Evolutionary conservation across 1,284 basidiomycete species (phyloP).

Genomic region (Athelia psychrophila): DNA sequence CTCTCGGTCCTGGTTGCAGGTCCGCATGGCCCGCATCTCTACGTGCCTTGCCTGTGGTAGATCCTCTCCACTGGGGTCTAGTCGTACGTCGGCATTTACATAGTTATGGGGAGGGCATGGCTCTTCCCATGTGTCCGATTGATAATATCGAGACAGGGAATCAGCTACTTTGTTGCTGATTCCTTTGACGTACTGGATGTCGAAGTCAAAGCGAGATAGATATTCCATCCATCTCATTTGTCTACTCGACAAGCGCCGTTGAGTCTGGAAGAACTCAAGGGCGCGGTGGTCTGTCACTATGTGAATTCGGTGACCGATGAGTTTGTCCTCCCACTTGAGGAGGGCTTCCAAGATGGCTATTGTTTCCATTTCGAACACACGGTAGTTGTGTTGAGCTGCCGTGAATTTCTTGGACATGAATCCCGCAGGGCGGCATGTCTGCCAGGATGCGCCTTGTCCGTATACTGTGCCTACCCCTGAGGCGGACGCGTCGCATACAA

Average conservation of each 20-base stretch:
- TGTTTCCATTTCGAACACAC: constrained; percentile 32
- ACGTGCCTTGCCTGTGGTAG: constrained; percentile 15
- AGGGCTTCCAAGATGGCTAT: constrained; percentile 35
- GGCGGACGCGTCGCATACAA: constrained; percentile 38
- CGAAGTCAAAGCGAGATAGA: constrained; percentile 27
- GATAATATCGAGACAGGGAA: constrained; percentile 28
- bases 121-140: constrained; percentile 19
- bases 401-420: constrained; percentile 41
- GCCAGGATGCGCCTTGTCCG: constrained; percentile 34
- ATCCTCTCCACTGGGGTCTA: constrained; percentile 25
- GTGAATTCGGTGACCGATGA: constrained; percentile 26
- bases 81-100: constrained; percentile 20
- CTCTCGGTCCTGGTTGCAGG: no score
- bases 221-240: constrained; percentile 33
- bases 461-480: constrained; percentile 35
- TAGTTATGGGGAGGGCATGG: constrained; percentile 18
- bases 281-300: constrained; percentile 37
- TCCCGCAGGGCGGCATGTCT: constrained; percentile 30
- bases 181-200: constrained; percentile 30
- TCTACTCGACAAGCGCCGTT: constrained; percentile 14
- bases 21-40: no score
- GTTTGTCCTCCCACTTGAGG: constrained; percentile 34
- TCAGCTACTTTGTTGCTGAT: constrained; percentile 30
- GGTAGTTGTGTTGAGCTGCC: constrained; percentile 33
- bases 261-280: constrained; percentile 29